phyloP scores from a whole-genome alignment of 2,329 filamentous ascomycete genomes.

The Calonectria hongkongensis region DNA sequence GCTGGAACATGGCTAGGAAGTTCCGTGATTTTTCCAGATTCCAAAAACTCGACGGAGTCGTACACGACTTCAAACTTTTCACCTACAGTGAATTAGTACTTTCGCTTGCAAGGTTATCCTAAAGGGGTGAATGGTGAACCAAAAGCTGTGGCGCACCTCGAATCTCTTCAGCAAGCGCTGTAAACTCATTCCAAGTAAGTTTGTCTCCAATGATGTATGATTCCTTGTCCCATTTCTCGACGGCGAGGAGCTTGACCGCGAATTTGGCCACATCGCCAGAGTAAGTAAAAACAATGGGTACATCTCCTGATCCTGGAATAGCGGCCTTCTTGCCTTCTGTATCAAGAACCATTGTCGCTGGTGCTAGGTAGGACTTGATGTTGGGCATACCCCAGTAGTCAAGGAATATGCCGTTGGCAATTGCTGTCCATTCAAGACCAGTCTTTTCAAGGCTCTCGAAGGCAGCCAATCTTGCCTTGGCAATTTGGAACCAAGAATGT shows the following conservation, averaged over 20 bases:
- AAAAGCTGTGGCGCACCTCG: not conserved
- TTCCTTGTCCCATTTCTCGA: not conserved
- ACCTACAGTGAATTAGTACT: not conserved
- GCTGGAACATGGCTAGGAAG: not conserved
- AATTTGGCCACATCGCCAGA: conserved; percentile 12
- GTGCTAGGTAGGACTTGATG: conserved; percentile 10
- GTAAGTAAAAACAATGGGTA: not conserved
- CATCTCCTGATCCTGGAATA: not conserved
- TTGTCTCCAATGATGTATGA: not conserved
- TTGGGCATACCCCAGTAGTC: conserved; percentile 20
- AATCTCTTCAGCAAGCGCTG: not conserved
- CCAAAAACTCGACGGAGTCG: not conserved
- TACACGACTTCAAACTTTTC: conserved; percentile 9
- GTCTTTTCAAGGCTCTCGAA: conserved; percentile 12
- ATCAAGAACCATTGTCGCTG: not conserved
- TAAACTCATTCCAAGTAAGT: conserved; percentile 8
- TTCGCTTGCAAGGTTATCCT: not conserved
- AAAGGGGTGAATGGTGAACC: no score
- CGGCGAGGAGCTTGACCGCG: not conserved
- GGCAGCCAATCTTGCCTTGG: not conserved
- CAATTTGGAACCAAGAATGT: conserved; percentile 12
- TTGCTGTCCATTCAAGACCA: not conserved
- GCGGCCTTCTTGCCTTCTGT: not conserved
- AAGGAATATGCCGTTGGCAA: conserved; percentile 6
- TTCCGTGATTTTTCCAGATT: conserved; percentile 14